Base-by-base conservation (phyloP, 208 protist genomes). In the Crithidia thermophila region DNA sequence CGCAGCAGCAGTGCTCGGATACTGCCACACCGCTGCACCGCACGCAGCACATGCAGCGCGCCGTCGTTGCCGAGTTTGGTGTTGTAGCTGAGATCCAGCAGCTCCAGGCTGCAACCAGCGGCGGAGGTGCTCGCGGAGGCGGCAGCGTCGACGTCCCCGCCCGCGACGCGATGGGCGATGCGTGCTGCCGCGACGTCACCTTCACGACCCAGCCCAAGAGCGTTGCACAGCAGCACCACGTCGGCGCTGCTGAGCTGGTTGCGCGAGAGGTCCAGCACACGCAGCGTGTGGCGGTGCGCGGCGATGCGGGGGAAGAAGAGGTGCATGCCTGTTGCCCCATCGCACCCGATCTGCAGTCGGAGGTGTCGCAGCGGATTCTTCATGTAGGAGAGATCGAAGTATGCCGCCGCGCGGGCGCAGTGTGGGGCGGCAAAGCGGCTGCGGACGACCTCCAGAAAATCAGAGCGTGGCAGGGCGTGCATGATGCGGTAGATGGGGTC, bases 41-140 rank as follows among this genome's bases (percentile, higher is more conserved):
- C 58, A 11, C 53, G 14, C 52, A 94, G 65, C 9, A 93, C 62
- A 53, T 87, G 67, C n/a, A 87, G 11, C 6, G 75, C 86, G 6
- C 88, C 91, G 25, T 42, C 55, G 69, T 96, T 93, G 30, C 88
- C 86, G 6, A 96, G 63, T 18, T 63, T 55, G 11, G 72, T 57
- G 72, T 96, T 96, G 65, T 93, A 96, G 62, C 91, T 96, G n/a
- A 96, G 70, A 60, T 94, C 86, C 31, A 96, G 56, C 36, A 94
- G 55, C 65, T 94, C 82, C 40, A 96, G 62, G n/a, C 52, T 60
- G 6, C 76, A 66, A 20, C 21, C 45, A 4, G 66, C 5, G 18
- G 37, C 31, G 34, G 51, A 65, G 39, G 39, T 28, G 28, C 11
- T 21, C 6, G 45, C 42, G 36, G 55, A 23, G 21, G 21, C 7